These are phyloP conservation scores for Aegilops tauschii DNA, from an alignment of 176 grass and related monocot genomes.

Conservation along the genomic window DNA sequence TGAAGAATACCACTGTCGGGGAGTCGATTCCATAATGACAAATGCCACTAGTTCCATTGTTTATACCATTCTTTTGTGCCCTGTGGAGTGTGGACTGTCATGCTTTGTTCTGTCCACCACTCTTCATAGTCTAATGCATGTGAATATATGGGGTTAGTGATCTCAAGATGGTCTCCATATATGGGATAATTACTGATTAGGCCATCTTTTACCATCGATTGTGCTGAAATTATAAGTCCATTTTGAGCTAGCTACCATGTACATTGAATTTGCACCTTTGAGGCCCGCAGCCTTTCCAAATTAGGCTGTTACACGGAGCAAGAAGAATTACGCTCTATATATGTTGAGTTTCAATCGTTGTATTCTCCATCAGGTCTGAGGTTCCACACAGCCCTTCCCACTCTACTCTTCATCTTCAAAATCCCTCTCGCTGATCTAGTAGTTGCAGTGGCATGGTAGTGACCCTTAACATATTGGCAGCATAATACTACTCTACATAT, in stretches of 20 bases:
- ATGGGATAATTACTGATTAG: not conserved
- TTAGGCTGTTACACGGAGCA: not conserved
- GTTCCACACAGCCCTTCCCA: not conserved
- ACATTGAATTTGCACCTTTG: not conserved
- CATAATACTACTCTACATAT: not conserved
- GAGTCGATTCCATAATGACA: not conserved
- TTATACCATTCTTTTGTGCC: not conserved
- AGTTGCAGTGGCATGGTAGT: not conserved
- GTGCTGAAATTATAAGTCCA: not conserved
- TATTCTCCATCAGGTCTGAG: not conserved
- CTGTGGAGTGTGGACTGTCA: not conserved
- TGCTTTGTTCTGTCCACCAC: not conserved
- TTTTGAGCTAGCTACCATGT: not conserved
- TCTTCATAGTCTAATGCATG: not conserved
- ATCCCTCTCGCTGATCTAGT: not conserved
- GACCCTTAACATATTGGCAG: not conserved
- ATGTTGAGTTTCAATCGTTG: not conserved
- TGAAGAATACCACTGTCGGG: not conserved
- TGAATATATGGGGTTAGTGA: not conserved
- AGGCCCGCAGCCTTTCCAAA: not conserved
- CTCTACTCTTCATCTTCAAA: not conserved
- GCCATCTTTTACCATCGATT: not conserved
- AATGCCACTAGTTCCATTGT: not conserved
- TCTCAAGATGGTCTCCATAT: not conserved
- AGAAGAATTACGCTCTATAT: not conserved